Conservation (phyloP, 345 rosid genomes). For the Eucalyptus marginata region DNA sequence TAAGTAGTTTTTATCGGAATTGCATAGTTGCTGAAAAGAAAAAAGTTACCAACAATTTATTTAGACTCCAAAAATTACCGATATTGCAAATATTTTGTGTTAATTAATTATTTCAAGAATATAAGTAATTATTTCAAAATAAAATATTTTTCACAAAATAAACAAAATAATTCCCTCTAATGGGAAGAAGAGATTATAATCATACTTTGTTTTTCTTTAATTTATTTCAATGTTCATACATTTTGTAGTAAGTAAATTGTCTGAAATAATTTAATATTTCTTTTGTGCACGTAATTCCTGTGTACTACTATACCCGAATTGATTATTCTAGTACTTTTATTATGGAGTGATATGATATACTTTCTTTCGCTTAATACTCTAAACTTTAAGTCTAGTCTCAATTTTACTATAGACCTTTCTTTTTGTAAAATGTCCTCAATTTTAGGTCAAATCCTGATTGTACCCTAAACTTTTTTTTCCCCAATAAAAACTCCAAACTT, state of each 20-base stretch:
- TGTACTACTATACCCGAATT: fast-evolving
- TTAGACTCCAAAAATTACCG: not conserved
- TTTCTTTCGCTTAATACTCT: no score
- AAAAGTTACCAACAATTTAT: not conserved
- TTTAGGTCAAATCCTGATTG: no score
- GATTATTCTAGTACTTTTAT: no score
- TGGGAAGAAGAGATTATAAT: not conserved
- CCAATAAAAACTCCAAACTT: no score
- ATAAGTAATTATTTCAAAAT: no score
- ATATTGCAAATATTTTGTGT: not conserved
- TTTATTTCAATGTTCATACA: not conserved
- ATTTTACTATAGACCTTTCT: no score
- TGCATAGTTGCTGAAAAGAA: not conserved
- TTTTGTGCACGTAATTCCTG: not conserved
- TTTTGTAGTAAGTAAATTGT: not conserved
- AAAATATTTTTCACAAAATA: no score
- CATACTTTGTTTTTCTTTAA: not conserved
- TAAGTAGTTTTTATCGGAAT: not conserved
- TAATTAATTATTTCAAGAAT: no score
- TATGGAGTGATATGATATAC: no score
- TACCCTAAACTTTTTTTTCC: no score
- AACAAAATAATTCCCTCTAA: not conserved
- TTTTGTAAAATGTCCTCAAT: no score
- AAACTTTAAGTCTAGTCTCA: no score
- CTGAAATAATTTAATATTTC: not conserved